Conservation (phyloP, 23 red algal species). For the Agarophyton chilense region DNA sequence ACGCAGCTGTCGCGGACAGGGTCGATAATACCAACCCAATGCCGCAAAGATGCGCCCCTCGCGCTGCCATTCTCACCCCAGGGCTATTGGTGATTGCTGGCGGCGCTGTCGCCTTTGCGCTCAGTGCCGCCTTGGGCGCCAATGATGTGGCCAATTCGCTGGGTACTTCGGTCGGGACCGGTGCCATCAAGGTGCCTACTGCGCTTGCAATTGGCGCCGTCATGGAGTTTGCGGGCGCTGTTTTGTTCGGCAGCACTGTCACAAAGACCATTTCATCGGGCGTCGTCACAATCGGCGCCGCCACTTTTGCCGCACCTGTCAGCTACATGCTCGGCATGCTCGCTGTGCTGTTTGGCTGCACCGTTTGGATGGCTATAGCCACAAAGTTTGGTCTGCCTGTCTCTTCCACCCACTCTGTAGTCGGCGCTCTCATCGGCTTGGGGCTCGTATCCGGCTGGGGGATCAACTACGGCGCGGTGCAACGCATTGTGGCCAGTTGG, state of each 20-base stretch:
- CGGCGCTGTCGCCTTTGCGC: constrained; percentile 75
- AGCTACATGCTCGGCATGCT: constrained; percentile 97
- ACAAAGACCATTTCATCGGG: constrained; percentile 96
- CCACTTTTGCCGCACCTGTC: constrained; percentile 45
- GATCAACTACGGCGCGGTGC: constrained; percentile 72
- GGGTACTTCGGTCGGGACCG: constrained; percentile 93
- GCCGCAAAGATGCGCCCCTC: not conserved
- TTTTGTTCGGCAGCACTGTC: constrained; percentile 92
- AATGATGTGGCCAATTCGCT: constrained; percentile 99
- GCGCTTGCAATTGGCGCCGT: constrained; percentile 97
- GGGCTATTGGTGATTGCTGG: constrained; percentile 53
- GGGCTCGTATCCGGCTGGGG: constrained; percentile 89
- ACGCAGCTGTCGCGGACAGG: not conserved
- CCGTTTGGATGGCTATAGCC: constrained; percentile 88
- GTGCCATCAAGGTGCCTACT: constrained; percentile 79
- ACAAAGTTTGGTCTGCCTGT: constrained; percentile 96
- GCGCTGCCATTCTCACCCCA: constrained; percentile 56
- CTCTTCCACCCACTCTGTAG: constrained; percentile 94
- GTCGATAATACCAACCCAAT: not conserved
- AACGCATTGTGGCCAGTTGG: constrained; percentile 84
- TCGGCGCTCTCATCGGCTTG: constrained; percentile 86
- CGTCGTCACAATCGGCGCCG: constrained; percentile 74
- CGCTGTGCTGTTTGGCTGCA: constrained; percentile 86
- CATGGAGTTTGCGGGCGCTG: constrained; percentile 98
- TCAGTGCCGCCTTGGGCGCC: constrained; percentile 85